phyloP scores from a whole-genome alignment of 331 rosid species.

The Rhamnella rubrinervis region DNA sequence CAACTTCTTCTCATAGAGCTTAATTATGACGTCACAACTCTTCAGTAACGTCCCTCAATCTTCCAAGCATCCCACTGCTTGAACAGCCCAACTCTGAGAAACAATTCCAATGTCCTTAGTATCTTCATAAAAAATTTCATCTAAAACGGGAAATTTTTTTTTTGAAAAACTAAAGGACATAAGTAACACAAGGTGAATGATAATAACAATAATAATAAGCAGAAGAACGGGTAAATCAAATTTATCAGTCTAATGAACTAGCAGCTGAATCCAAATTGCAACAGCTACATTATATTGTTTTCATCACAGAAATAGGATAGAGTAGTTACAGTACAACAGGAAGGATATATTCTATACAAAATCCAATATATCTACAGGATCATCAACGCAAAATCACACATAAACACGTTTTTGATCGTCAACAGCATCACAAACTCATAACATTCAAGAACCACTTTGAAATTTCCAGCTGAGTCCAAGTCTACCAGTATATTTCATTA shows the following conservation, averaged over 20 bases:
- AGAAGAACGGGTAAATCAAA: background rate
- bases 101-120: constrained; percentile 23
- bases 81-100: constrained; percentile 30
- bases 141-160: constrained; percentile 24
- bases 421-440: background rate
- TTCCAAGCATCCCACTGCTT: constrained; percentile 16
- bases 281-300: constrained; percentile 26
- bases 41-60: constrained; percentile 7
- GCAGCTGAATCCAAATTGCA: constrained; percentile 6
- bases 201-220: background rate
- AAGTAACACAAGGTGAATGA: too few relatives aligned
- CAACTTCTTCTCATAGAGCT: constrained; percentile 8
- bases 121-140: constrained; percentile 15
- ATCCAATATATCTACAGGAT: background rate
- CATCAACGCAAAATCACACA: constrained; percentile 1
- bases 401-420: background rate
- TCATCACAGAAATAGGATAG: background rate
- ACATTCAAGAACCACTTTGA: background rate
- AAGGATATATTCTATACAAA: constrained; percentile 7
- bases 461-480: constrained; percentile 4
- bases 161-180: constrained; percentile 4
- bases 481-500: background rate
- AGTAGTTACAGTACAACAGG: background rate
- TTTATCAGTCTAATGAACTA: background rate
- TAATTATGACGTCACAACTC: constrained; percentile 19